phyloP scores from a whole-genome alignment of 192 early-diverging fungal genomes.

The Backusella tarrabulga region DNA sequence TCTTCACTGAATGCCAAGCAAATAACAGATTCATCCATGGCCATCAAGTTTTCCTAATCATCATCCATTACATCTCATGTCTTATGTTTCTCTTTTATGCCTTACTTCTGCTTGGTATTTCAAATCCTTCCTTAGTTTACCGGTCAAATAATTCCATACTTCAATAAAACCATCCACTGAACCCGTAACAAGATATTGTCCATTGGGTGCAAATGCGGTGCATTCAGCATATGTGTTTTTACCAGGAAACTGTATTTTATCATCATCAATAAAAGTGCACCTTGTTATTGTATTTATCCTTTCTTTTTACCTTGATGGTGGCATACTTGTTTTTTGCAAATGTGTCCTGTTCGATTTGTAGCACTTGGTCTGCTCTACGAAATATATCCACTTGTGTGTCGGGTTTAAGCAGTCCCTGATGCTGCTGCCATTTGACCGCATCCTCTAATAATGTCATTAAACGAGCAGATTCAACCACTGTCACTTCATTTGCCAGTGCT shows the following conservation, averaged over 20 bases:
- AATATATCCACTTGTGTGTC: constrained; percentile 82
- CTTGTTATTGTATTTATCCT: background rate
- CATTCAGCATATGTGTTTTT: constrained; percentile 80
- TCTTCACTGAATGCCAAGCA: constrained; percentile 74
- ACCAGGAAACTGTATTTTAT: constrained; percentile 64
- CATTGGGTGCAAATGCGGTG: constrained; percentile 79
- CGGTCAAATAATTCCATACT: constrained; percentile 90
- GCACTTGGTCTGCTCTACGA: constrained; percentile 56
- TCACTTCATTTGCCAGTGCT: constrained; percentile 64
- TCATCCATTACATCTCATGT: too few species aligned
- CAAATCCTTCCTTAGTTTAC: constrained; percentile 84
- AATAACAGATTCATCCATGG: constrained; percentile 88
- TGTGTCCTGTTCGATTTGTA: constrained; percentile 68
- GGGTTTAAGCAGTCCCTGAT: constrained; percentile 73
- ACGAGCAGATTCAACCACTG: constrained; percentile 73
- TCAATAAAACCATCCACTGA: constrained; percentile 95
- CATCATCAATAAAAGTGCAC: background rate
- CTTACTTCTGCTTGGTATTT: constrained; percentile 86
- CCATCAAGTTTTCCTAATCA: constrained; percentile 78
- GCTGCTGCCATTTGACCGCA: constrained; percentile 84
- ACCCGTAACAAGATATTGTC: constrained; percentile 84
- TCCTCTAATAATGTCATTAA: constrained; percentile 86
- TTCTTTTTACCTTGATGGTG: constrained; percentile 68
- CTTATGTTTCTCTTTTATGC: background rate
- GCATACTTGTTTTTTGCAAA: constrained; percentile 65